Conservation (phyloP, 192 early-diverging fungal genomes). For the Coemansia sp. region DNA sequence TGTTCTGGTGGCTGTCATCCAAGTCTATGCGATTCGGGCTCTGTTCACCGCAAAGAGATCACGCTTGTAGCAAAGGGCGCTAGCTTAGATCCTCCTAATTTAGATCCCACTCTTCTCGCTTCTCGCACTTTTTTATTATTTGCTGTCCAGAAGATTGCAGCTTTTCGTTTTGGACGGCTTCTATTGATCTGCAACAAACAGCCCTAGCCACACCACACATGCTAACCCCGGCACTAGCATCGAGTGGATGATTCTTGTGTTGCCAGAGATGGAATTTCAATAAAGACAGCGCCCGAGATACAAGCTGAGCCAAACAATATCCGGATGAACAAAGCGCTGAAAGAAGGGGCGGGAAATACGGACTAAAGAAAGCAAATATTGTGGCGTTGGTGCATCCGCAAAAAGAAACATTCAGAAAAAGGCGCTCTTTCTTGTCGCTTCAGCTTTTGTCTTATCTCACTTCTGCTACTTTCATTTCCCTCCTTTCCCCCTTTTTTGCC, state of each 20-base stretch:
- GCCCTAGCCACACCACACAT: not conserved
- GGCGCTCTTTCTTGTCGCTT: no score
- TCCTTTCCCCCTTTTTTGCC: no score
- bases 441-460: not conserved
- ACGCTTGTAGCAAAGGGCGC: slow-evolving; percentile 16
- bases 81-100: no score
- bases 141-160: not conserved
- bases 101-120: not conserved
- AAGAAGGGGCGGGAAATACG: no score
- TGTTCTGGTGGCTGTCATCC: slow-evolving; percentile 83
- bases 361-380: not conserved
- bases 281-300: not conserved
- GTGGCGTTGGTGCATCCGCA: not conserved
- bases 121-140: not conserved
- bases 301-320: not conserved
- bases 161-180: not conserved
- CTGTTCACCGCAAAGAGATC: slow-evolving; percentile 83
- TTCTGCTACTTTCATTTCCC: no score
- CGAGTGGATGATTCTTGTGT: not conserved
- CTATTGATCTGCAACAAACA: not conserved
- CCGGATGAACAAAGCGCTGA: not conserved
- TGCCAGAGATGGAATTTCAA: not conserved
- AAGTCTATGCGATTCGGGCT: slow-evolving; percentile 91
- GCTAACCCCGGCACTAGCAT: no score
- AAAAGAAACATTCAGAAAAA: not conserved